These are phyloP conservation scores for sweet orange (Citrus sinensis) DNA, from an alignment of 345 rosid genomes.

Conservation along the genomic window DVS_A1.0 CM039161.1:22680001-22680500, in stretches of 20 bases:
- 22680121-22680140: constrained; percentile 39
- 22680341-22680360: constrained; percentile 46
- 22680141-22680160: constrained; percentile 43
- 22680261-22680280: constrained; percentile 71
- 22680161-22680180: constrained; percentile 61
- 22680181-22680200: neutral
- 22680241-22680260: neutral
- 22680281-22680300: constrained; percentile 64
- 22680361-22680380: constrained; percentile 57
- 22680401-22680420: constrained; percentile 55
- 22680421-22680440: constrained; percentile 74
- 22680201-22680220: neutral
- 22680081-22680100: constrained; percentile 60
- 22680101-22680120: constrained; percentile 63
- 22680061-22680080: constrained; percentile 75
- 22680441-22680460: constrained; percentile 41
- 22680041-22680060: constrained; percentile 61
- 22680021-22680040: constrained; percentile 2
- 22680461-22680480: neutral
- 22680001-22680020: constrained; percentile 6
- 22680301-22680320: constrained; percentile 47
- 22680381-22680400: constrained; percentile 44
- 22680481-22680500: neutral
- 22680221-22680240: neutral
- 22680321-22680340: constrained; percentile 46